Evolutionary conservation across 2,329 filamentous ascomycete species (phyloP).

Genomic region (Didymella keratinophila): DNA sequence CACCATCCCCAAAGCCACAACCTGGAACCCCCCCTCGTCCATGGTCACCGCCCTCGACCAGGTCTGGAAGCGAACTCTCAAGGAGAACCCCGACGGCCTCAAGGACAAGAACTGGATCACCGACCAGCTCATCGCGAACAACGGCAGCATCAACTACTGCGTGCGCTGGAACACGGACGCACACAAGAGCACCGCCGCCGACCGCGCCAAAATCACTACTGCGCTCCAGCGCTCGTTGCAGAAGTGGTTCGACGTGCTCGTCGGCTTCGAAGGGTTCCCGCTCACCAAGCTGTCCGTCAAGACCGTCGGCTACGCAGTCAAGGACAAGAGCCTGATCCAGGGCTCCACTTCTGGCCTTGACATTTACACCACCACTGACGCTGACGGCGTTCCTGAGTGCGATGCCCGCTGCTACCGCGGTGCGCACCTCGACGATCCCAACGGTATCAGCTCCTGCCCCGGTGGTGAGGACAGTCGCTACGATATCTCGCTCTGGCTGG

Average conservation of each 20-base stretch:
- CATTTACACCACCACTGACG: neutral
- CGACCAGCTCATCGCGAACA: constrained; percentile 40
- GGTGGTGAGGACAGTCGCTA: constrained; percentile 53
- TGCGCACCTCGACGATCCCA: neutral
- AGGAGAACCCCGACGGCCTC: constrained; percentile 33
- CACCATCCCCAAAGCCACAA: constrained; percentile 17
- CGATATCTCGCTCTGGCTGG: constrained; percentile 55
- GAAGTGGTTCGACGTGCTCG: constrained; percentile 56
- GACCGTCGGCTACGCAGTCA: constrained; percentile 57
- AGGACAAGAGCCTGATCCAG: constrained; percentile 35
- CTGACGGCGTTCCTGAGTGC: neutral
- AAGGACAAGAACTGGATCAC: constrained; percentile 43
- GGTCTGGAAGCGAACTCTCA: constrained; percentile 35
- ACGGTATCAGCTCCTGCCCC: constrained; percentile 19
- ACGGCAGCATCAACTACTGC: constrained; percentile 52
- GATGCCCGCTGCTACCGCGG: neutral
- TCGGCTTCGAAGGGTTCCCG: constrained; percentile 57
- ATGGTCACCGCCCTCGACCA: constrained; percentile 37
- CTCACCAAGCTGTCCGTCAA: constrained; percentile 50
- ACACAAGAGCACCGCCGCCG: constrained; percentile 48
- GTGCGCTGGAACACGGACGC: constrained; percentile 56
- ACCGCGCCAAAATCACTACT: constrained; percentile 50
- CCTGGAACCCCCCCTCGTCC: neutral
- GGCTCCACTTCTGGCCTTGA: neutral
- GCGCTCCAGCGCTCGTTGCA: constrained; percentile 49